These are phyloP conservation scores for Ceratobasidium sp. DNA, from an alignment of 1,284 basidiomycete genomes.

Conservation along the genomic window DNA sequence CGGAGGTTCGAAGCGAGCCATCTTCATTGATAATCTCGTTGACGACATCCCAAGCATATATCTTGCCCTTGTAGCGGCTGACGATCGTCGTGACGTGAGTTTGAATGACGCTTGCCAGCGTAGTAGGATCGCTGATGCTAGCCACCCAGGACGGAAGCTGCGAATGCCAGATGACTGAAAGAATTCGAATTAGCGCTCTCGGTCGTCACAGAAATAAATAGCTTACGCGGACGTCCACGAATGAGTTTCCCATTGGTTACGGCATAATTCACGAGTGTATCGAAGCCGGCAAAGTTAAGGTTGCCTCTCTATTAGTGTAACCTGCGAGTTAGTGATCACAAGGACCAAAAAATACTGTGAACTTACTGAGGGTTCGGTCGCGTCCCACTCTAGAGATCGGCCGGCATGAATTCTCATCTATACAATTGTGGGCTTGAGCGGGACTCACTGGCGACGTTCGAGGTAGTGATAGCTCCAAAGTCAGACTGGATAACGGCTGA, in stretches of 20 bases:
- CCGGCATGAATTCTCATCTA: neutral
- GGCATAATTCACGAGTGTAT: conserved; percentile 32
- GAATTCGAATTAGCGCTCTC: neutral
- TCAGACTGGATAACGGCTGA: conserved; percentile 19
- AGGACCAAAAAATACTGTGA: neutral
- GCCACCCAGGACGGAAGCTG: conserved; percentile 66
- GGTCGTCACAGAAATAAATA: neutral
- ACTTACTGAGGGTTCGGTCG: conserved; percentile 38
- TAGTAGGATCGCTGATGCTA: conserved; percentile 39
- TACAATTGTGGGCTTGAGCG: neutral
- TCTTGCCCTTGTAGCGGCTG: conserved; percentile 62
- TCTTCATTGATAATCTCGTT: conserved; percentile 54
- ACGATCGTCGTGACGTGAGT: conserved; percentile 62
- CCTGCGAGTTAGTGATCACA: neutral
- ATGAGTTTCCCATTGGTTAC: conserved; percentile 23
- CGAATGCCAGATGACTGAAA: conserved; percentile 64
- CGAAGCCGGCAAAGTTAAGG: conserved; percentile 19
- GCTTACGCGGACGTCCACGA: conserved; percentile 31
- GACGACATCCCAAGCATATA: conserved; percentile 64
- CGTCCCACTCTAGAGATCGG: conserved; percentile 17
- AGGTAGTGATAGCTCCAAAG: conserved; percentile 32
- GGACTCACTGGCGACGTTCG: conserved; percentile 37
- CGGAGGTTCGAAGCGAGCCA: too few species aligned
- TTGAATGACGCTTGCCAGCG: conserved; percentile 58
- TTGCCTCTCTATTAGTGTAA: neutral